Base-by-base conservation (phyloP, 345 rosid genomes). In the Geranium brycei region DNA sequence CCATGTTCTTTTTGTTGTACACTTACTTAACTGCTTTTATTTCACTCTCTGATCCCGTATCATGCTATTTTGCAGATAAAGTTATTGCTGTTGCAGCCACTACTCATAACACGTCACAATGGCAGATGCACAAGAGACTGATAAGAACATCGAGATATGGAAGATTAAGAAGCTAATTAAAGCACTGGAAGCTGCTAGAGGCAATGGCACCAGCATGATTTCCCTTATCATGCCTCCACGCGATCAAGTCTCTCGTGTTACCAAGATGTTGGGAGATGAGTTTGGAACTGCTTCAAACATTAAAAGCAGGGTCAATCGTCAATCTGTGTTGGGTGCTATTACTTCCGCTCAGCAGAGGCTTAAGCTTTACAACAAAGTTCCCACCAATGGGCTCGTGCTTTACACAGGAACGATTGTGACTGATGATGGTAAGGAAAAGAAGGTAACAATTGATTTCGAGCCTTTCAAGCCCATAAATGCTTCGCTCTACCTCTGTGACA, bases 131-230 rank as follows among this genome's bases (percentile, higher is more conserved):
- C 84, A 79, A 0, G 84, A 85, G 62, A 81, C 81, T 64, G 91
- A 85, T 61, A 83, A 77, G 59, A 85, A 85, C 64, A 85, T 85
- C 35, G 87, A 85, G 77, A 81, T 83, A 69, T 85, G 91, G 91
- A 85, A 85, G 79, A 83, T 83, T 64, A 83, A 85, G 75, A 85
- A 79, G 77, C 72, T 85, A 64, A 85, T 85, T 57, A 83, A 81
- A 70, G 87, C 91, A 18, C 75, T 83, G 61, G 87, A 85, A 70
- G 78, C 91, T 59, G 91, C 91, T 32, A 72, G 87, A 63, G 91
- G 91, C 64, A 85, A 85, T 68, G 91, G 91, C 6, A 85, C 91
- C 31, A 85, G 91, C 85, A 85, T 85, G 91, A 85, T 85, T 58
- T 85, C 91, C 23, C 91, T 85, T 53, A 85, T 85, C 66, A 81